Percentiles rank a stretch among this genome's conserved stretches.
phyloP scores from a whole-genome alignment of 495 filamentous ascomycete genomes.

The Penicillium angulare region DNA sequence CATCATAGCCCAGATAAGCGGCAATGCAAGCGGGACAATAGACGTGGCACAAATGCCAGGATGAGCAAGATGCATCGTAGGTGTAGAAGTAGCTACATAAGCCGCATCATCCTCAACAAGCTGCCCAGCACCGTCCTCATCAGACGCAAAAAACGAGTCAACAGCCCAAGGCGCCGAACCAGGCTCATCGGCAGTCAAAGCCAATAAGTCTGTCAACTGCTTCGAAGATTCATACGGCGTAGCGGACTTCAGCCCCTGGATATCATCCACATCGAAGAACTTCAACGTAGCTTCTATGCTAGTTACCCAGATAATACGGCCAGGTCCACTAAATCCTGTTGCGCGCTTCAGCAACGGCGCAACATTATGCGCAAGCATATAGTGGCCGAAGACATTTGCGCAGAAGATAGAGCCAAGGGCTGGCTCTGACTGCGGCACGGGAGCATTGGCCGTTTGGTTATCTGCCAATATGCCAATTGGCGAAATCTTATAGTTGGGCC shows the following conservation, averaged over 20 bases:
- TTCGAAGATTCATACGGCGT: slow-evolving; percentile 82
- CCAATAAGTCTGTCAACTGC: slow-evolving; percentile 78
- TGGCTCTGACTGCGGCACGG: slow-evolving; percentile 39
- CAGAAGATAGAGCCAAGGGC: slow-evolving; percentile 78
- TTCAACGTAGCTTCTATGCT: slow-evolving; percentile 67
- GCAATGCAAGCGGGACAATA: slow-evolving; percentile 66
- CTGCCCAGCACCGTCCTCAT: slow-evolving; percentile 2
- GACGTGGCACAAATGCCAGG: slow-evolving; percentile 82
- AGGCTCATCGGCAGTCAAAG: slow-evolving; percentile 69
- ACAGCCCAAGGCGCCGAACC: slow-evolving; percentile 55
- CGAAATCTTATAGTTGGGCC: slow-evolving; percentile 71
- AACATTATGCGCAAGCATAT: slow-evolving; percentile 80
- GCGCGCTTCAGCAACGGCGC: slow-evolving; percentile 63
- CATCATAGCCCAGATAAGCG: slow-evolving; percentile 65
- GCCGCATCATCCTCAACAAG: too few species aligned
- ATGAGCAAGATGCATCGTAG: slow-evolving; percentile 74
- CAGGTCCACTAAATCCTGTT: slow-evolving; percentile 38
- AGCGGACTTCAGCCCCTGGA: slow-evolving; percentile 65
- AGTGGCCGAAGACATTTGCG: slow-evolving; percentile 93
- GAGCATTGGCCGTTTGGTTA: slow-evolving; percentile 20
- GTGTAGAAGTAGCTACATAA: too few species aligned
- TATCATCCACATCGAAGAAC: slow-evolving; percentile 61
- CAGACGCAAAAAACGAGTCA: slow-evolving; percentile 45
- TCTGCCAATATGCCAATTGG: slow-evolving; percentile 54
- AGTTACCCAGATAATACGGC: slow-evolving; percentile 81